Evolutionary conservation across 2,329 filamentous ascomycete genomes (phyloP).

Genomic region (Alternaria sp.): DNA sequence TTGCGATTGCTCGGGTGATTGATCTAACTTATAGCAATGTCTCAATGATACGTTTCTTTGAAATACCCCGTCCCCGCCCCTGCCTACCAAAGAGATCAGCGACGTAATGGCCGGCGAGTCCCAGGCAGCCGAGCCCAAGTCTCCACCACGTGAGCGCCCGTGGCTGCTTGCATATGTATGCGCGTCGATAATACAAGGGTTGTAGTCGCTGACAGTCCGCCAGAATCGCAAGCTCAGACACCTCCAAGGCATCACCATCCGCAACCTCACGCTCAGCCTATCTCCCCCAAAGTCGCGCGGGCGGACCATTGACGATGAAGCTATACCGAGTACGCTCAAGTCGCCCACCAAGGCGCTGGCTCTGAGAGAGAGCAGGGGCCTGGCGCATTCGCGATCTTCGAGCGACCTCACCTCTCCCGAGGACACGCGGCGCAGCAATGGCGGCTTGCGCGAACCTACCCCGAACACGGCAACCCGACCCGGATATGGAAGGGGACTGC

Average conservation of each 20-base stretch:
- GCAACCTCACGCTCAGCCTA: constrained; percentile 77
- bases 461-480: constrained; percentile 41
- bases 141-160: constrained; percentile 42
- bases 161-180: constrained; percentile 48
- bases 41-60: constrained; percentile 1
- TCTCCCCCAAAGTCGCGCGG: constrained; percentile 55
- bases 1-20: constrained; percentile 3
- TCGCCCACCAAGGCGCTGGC: constrained; percentile 71
- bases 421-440: constrained; percentile 33
- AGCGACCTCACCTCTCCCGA: constrained; percentile 55
- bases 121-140: constrained; percentile 14
- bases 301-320: constrained; percentile 77
- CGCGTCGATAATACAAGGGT: background rate
- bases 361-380: constrained; percentile 55
- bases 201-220: background rate
- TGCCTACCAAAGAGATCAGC: constrained; percentile 1
- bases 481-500: constrained; percentile 45
- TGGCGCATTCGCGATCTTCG: constrained; percentile 66
- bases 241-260: constrained; percentile 82
- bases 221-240: constrained; percentile 89
- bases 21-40: background rate
- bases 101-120: constrained; percentile 33
- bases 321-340: constrained; percentile 69
- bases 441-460: constrained; percentile 26
- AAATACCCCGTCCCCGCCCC: background rate